Evolutionary conservation across 352 stramenopile species (phyloP), one percentile per base, ranked within the genome.

Genomic region (Globisporangium megalacanthum): DNA sequence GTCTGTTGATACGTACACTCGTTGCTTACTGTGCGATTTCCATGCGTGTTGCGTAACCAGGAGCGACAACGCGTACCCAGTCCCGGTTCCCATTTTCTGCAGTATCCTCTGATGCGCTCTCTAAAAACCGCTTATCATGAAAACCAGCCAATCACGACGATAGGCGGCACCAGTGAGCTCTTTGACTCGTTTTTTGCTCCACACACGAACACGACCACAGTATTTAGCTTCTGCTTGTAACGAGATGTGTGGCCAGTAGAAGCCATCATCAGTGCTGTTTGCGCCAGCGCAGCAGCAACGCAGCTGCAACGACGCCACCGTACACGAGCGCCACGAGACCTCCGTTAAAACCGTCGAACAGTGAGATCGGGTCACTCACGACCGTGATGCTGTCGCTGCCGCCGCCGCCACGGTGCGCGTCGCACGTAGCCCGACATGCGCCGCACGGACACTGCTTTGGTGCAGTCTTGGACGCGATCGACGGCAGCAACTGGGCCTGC

Each of bases 361-460:
- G 51, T 20, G 77, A 85, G 60, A 92, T 92, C 4, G 83, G 83
- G 48, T 90, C 65, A n/a, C 77, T 65, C 4, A 82, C 66, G 15
- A 89, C 61, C 45, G 77, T 66, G 60, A 87, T 79, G 36, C 70
- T 57, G 52, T 73, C 68, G n/a, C 54, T 48, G 42, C 20, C 54
- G 11, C 62, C 67, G 46, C 54, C 25, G 41, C 54, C 25, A 19
- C 36, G 36, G 49, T 80, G 72, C 4, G 75, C 66, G 47, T 89
- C 77, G 59, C 83, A 94, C 33, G 83, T 88, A 6, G 66, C 66
- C 25, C 76, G 77, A 41, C 83, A 94, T 1, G 83, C 69, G 25
- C 79, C 79, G 50, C 83, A 94, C 1, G 83, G 83, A 61, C 83
- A 94, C 56, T 92, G 79, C 61, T 90, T 90, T 3, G 72, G 56